Conservation (phyloP, 2,329 filamentous ascomycete genomes). For the Penicillium sp. region DNA sequence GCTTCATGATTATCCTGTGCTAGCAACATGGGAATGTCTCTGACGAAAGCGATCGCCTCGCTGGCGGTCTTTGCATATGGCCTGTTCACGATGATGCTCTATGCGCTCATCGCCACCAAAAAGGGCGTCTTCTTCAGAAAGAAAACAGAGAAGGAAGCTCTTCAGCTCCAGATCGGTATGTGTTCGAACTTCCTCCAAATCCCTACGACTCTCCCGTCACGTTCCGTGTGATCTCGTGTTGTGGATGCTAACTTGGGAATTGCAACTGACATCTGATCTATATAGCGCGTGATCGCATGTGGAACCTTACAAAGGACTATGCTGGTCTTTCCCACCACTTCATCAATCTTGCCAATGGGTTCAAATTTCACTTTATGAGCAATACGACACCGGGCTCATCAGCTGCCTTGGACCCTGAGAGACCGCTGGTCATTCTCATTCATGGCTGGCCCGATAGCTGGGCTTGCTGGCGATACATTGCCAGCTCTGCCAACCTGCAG, state of each 20-base stretch:
- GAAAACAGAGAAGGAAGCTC: slow-evolving; percentile 43
- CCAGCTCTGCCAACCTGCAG: slow-evolving; percentile 46
- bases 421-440: slow-evolving; percentile 57
- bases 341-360: slow-evolving; percentile 52
- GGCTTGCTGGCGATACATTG: slow-evolving; percentile 57
- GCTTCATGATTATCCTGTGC: neutral
- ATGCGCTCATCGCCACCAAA: slow-evolving; percentile 33
- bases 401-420: slow-evolving; percentile 23
- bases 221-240: neutral
- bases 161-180: slow-evolving; percentile 48
- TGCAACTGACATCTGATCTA: neutral
- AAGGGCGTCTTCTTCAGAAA: slow-evolving; percentile 43
- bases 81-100: slow-evolving; percentile 40
- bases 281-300: slow-evolving; percentile 57
- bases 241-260: neutral
- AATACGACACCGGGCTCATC: slow-evolving; percentile 37
- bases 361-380: slow-evolving; percentile 61
- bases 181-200: neutral
- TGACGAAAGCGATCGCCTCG: slow-evolving; percentile 24
- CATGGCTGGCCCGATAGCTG: slow-evolving; percentile 66
- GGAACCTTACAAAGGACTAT: slow-evolving; percentile 56
- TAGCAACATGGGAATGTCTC: slow-evolving; percentile 26
- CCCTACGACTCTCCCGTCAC: neutral
- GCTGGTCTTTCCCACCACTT: slow-evolving; percentile 57
- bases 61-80: slow-evolving; percentile 37